Evolutionary conservation across 306 rosid species (phyloP), one percentile per base, ranked within the genome.

Genomic region (Prosopis cineraria): DNA sequence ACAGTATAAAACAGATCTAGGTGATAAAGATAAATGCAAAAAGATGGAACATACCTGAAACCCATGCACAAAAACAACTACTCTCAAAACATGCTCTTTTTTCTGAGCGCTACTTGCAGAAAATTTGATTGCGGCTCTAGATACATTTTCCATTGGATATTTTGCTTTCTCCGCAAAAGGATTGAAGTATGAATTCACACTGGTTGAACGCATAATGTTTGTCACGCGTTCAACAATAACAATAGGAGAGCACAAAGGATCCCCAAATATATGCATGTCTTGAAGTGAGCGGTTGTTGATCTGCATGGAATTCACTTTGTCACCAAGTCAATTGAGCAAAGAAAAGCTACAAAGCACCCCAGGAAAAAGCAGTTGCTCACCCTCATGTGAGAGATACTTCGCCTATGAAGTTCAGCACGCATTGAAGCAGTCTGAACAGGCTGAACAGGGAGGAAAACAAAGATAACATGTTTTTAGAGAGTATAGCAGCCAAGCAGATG

Each of bases 341-440:
- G 72, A 17, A 78, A 70, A 75, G 11, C 1, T 64, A 63, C 31
- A 77, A 73, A 77, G 34, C 65, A 77, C 40, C 74, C 60, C 45
- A 53, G 65, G 30, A 47, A 73, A 70, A 34, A 62, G 43, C 48
- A 77, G 60, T 33, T 17, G 65, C 92, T 84, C 85, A 87, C 99
- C 84, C 86, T 91, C 99, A 95, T 95, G 75, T 89, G 98, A 60
- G 91, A 86, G 81, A 95, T 93, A 73, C 99, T 92, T 29, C 91
- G 89, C 72, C 99, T 86, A 78, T 95, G 99, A 79, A 83, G 96
- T 85, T 93, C 99, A 55, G 98, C 99, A 84, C 98, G 91, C 78
- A 76, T 81, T 68, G 86, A 80, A 45, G 97, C 98, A 83, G 80
- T 68, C 71, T 91, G 98, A 60, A 94, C 84, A 60, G 97, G 97